Base-by-base conservation (phyloP, 257 asterid genomes). In the Ilex aquifolium region DNA sequence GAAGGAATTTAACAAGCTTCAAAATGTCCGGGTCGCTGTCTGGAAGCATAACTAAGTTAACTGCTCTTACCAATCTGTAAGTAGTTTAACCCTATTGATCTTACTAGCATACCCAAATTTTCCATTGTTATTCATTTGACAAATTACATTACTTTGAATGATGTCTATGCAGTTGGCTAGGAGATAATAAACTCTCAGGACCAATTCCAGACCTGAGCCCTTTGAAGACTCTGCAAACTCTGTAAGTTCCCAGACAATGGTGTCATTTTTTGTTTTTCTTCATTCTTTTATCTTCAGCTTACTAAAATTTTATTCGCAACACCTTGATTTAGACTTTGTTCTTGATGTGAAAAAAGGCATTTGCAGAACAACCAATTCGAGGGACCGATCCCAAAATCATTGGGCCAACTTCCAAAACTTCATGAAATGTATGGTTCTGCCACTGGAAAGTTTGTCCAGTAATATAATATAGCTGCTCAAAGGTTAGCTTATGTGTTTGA, bases 331-430 rank as follows among this genome's bases (percentile, higher is more conserved):
- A 3, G n/a, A 3, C 54, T 15, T 15, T 53, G 39, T 31, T 48
- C 31, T 31, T 69, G 59, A 62, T 62, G 5, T 58, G 31, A 57
- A 44, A 57, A 62, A 65, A 91, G 96, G 77, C 95, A 86, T 73
- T 77, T 91, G 66, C 92, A 91, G 83, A 81, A 86, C 75, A 91
- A 91, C 59, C 83, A 75, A 56, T 67, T 91, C 7, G 86, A 83
- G 64, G 96, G 96, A 60, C 11, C 76, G 29, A 73, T 88, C 54
- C 96, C 95, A 4, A 77, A 69, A 67, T 76, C 82, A 1, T 64
- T 88, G 13, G 90, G 78, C 31, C 59, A 77, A 48, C 81, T 91
- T 40, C 90, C 91, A 2, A 69, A 68, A 50, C 85, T 91, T 64
- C 76, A 54, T 13, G 95, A 91, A 81, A 42, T 84, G 96, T 92